A percentile compares a stretch with the other conserved stretches of the same genome.
phyloP scores from a whole-genome alignment of 2,329 filamentous ascomycete genomes.

The Neonectria magnoliae region DNA sequence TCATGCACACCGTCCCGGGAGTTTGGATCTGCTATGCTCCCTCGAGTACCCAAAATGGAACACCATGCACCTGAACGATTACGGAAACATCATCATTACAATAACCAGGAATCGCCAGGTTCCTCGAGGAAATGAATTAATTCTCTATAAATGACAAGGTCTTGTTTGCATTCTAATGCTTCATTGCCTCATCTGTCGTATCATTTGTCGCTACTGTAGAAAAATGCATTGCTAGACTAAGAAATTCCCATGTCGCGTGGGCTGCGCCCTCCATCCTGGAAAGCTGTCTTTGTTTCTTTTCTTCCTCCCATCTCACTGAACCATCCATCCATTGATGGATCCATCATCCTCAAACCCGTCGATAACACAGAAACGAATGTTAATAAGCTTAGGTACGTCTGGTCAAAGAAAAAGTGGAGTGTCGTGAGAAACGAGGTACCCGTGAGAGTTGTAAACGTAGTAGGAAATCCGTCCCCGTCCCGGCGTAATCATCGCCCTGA shows the following conservation, averaged over 20 bases:
- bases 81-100: not conserved
- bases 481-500: constrained; percentile 7
- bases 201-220: constrained; percentile 19
- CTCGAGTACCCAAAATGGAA: not conserved
- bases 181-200: constrained; percentile 15
- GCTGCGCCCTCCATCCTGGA: constrained; percentile 20
- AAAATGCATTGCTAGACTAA: constrained; percentile 20
- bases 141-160: constrained; percentile 12
- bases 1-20: not conserved
- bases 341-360: constrained; percentile 6
- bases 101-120: not conserved
- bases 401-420: constrained; percentile 23
- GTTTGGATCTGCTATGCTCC: not conserved
- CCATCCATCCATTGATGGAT: not conserved
- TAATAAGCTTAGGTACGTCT: constrained; percentile 18
- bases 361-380: constrained; percentile 33
- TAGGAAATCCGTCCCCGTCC: constrained; percentile 19
- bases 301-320: not conserved
- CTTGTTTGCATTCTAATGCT: constrained; percentile 5
- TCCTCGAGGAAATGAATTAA: constrained; percentile 8
- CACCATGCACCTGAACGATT: not conserved
- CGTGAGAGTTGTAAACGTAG: constrained; percentile 26
- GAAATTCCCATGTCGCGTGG: constrained; percentile 21
- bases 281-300: constrained; percentile 20
- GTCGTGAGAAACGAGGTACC: constrained; percentile 26